Percentiles rank a stretch among this genome's conserved stretches.
phyloP scores from a whole-genome alignment of 306 rosid species.

The Fragaria ananassa region DNA sequence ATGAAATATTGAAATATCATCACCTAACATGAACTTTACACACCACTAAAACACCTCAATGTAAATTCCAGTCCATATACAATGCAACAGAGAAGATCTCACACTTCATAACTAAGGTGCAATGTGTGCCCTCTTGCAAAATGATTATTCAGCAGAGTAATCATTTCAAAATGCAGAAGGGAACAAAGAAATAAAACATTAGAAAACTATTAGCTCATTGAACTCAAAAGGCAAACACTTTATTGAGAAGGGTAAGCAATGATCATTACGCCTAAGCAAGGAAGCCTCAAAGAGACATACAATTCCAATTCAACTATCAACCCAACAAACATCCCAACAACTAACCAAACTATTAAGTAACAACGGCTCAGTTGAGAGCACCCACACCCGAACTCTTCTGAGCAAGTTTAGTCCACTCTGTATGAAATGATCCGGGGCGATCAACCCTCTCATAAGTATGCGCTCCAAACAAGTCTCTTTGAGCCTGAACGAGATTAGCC shows the following conservation, averaged over 20 bases:
- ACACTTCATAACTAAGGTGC: too few species aligned
- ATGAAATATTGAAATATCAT: too few species aligned
- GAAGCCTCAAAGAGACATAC: constrained; percentile 40
- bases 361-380: constrained; percentile 46
- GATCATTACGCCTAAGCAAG: constrained; percentile 34
- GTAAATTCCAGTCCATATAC: too few species aligned
- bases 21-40: too few species aligned
- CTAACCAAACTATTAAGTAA: constrained; percentile 28
- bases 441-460: constrained; percentile 87
- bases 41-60: too few species aligned
- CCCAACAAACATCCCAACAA: constrained; percentile 20
- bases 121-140: too few species aligned
- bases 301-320: constrained; percentile 30
- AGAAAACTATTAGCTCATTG: neutral
- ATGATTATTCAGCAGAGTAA: too few species aligned
- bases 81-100: too few species aligned
- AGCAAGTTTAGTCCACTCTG: constrained; percentile 91
- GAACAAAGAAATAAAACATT: neutral
- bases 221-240: constrained; percentile 42
- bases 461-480: constrained; percentile 93
- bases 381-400: constrained; percentile 54
- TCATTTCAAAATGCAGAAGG: neutral
- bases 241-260: constrained; percentile 45
- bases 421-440: constrained; percentile 80
- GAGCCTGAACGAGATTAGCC: constrained; percentile 95